Percentiles rank a stretch among this genome's conserved stretches.
Evolutionary conservation across 148 eudicot species (phyloP).

Genomic region (Camellia granthamiana): DNA sequence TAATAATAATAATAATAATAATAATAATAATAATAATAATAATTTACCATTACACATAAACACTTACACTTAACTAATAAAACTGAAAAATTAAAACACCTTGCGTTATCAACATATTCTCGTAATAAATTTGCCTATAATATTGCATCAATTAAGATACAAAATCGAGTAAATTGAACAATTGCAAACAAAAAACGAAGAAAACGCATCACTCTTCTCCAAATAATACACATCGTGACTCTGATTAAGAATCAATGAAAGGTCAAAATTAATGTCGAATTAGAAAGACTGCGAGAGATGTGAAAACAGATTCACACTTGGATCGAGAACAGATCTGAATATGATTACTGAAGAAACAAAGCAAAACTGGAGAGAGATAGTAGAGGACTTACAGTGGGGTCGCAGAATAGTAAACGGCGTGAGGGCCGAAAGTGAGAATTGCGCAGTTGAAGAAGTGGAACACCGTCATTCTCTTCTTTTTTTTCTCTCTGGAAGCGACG

Average conservation of each 20-base stretch:
- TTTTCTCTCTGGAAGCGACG: conserved; percentile 3
- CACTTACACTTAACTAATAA: too few relatives aligned
- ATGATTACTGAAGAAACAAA: not conserved
- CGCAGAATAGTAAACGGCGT: conserved; percentile 94
- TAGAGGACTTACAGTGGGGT: conserved; percentile 70
- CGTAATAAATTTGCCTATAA: not conserved
- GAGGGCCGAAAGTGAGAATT: conserved; percentile 92
- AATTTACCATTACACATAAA: too few relatives aligned
- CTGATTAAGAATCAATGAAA: not conserved
- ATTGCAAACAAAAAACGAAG: not conserved
- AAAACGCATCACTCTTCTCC: not conserved
- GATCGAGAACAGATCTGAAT: conserved; percentile 8
- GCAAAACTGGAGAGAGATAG: not conserved
- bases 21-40: too few relatives aligned
- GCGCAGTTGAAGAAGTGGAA: conserved; percentile 99
- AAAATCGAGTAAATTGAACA: not conserved
- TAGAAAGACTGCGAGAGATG: not conserved
- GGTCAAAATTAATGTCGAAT: not conserved
- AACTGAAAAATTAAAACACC: not conserved
- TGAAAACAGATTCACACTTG: not conserved
- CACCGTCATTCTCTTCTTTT: conserved; percentile 59
- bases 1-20: too few relatives aligned
- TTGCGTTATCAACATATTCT: not conserved
- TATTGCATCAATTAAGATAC: not conserved
- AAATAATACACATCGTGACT: too few relatives aligned